Evolutionary conservation across 768 basidiomycete species (phyloP).

Genomic region (Tricholoma bakamatsutake): DNA sequence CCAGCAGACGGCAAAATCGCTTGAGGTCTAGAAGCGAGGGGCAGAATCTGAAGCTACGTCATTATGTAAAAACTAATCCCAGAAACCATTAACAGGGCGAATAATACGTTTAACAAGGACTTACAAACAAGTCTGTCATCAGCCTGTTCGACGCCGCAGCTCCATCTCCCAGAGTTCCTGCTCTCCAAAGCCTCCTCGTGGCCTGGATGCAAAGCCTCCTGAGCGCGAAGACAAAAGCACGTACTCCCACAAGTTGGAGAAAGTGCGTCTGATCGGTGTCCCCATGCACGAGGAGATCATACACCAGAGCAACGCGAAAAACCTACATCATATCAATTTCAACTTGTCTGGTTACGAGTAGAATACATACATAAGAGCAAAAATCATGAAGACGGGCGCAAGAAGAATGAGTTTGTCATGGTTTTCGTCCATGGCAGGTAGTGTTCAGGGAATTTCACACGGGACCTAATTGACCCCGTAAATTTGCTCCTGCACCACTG

Average conservation of each 20-base stretch:
- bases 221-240: constrained; percentile 34
- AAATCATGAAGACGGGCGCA: constrained; percentile 36
- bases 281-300: constrained; percentile 65
- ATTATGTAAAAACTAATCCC: background rate
- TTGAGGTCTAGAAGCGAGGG: background rate
- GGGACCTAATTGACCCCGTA: too few species aligned
- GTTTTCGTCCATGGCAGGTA: background rate
- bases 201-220: constrained; percentile 16
- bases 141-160: constrained; percentile 18
- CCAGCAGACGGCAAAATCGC: background rate
- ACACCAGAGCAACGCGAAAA: constrained; percentile 56
- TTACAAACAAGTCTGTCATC: constrained; percentile 3
- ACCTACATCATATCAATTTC: constrained; percentile 23
- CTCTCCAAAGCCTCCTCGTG: constrained; percentile 36
- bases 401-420: constrained; percentile 24
- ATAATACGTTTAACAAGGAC: background rate
- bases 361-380: constrained; percentile 38
- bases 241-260: constrained; percentile 45
- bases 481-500: too few species aligned
- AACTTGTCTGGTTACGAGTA: background rate
- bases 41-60: too few species aligned
- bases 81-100: background rate
- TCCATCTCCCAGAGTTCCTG: constrained; percentile 63
- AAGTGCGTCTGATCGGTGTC: constrained; percentile 35
- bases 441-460: too few species aligned